These are phyloP conservation scores for Myxozyma sirexii DNA, from an alignment of 805 yeast genomes.

Conservation along the genomic window DNA sequence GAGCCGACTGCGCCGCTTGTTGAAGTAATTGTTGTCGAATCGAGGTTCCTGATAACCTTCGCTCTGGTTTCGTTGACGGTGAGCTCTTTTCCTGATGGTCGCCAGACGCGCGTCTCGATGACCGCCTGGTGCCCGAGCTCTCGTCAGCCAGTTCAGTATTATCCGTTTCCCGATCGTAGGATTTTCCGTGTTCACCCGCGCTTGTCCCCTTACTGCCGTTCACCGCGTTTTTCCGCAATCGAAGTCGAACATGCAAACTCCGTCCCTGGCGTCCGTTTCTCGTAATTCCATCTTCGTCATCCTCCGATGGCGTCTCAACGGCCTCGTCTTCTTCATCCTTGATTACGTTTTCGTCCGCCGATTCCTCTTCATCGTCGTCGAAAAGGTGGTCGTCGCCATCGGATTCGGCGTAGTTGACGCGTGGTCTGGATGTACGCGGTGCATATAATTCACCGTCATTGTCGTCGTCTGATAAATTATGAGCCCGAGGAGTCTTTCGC, in stretches of 20 bases:
- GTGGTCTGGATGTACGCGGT: constrained; percentile 21
- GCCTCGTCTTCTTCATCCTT: constrained; percentile 30
- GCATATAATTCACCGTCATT: constrained; percentile 7
- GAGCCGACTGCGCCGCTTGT: constrained; percentile 11
- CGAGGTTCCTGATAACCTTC: constrained; percentile 21
- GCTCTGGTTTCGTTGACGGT: neutral
- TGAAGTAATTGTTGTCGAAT: constrained; percentile 29
- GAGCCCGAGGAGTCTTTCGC: constrained; percentile 6
- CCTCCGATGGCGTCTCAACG: constrained; percentile 46
- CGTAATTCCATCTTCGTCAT: constrained; percentile 37
- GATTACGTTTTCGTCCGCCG: constrained; percentile 46
- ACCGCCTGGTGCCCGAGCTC: neutral
- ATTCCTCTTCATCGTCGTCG: constrained; percentile 45
- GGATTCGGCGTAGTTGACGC: constrained; percentile 23
- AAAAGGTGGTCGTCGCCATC: constrained; percentile 18
- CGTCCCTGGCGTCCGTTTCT: constrained; percentile 6
- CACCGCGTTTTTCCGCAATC: neutral
- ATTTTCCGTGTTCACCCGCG: neutral
- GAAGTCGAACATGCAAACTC: constrained; percentile 11
- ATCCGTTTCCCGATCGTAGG: neutral
- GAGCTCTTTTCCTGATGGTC: neutral
- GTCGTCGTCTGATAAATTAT: neutral
- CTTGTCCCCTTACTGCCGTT: neutral
- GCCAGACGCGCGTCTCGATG: neutral
- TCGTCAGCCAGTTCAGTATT: neutral